Evolutionary conservation across 208 protist species (phyloP).

Genomic region (Leptomonas seymouri): DNA sequence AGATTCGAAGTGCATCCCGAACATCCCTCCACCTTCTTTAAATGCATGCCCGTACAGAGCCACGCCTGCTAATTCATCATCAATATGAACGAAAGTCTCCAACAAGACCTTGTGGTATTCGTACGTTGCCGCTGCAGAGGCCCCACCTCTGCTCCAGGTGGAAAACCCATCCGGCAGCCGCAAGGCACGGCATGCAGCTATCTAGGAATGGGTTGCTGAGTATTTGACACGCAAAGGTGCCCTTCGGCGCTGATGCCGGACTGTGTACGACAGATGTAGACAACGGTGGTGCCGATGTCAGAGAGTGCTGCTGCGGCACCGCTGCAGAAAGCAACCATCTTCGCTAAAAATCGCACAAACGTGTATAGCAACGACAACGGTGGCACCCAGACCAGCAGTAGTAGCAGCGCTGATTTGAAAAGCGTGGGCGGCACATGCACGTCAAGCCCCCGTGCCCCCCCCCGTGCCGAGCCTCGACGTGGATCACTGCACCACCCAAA

Average conservation of each 20-base stretch:
- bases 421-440: background rate
- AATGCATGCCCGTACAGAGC: no score
- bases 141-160: background rate
- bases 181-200: background rate
- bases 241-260: constrained; percentile 8
- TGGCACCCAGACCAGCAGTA: background rate
- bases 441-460: background rate
- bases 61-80: background rate
- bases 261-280: background rate
- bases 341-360: no score
- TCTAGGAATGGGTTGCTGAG: background rate
- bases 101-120: constrained; percentile 1
- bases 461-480: constrained; percentile 12
- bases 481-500: constrained; percentile 21
- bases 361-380: no score
- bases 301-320: background rate
- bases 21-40: no score
- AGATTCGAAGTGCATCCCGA: no score
- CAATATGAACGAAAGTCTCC: background rate
- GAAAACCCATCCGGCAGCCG: background rate
- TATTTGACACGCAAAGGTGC: background rate
- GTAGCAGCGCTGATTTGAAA: background rate
- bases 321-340: background rate
- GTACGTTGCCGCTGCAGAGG: background rate
- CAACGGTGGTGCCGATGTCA: background rate